Evolutionary conservation across 1,284 basidiomycete species (phyloP).

Genomic region (Ceratorhiza oryzae-sativae): DNA sequence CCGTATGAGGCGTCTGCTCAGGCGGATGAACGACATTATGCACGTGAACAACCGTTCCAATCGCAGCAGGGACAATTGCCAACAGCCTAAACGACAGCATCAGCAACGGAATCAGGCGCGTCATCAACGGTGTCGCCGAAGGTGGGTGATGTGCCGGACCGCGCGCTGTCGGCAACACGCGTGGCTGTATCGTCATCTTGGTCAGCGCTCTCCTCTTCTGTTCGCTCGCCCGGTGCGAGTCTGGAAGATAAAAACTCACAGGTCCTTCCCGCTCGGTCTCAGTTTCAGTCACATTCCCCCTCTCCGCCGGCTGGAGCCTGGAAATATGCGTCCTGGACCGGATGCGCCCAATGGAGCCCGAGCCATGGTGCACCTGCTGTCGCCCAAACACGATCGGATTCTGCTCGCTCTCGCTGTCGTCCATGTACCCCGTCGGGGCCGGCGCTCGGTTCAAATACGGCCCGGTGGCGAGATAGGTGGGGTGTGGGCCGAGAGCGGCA

Average conservation of each 20-base stretch:
- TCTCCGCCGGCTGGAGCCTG: slow-evolving; percentile 2
- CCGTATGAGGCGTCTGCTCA: slow-evolving; percentile 14
- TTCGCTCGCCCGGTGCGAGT: neutral
- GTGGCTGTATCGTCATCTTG: slow-evolving; percentile 2
- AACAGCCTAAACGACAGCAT: slow-evolving; percentile 35
- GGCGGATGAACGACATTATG: slow-evolving; percentile 36
- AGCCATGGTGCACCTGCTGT: slow-evolving; percentile 8
- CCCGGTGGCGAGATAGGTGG: neutral
- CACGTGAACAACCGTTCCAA: slow-evolving; percentile 36
- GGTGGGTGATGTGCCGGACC: slow-evolving; percentile 34
- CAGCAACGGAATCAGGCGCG: slow-evolving; percentile 32
- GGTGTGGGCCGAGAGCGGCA: neutral
- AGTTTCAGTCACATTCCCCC: slow-evolving; percentile 34
- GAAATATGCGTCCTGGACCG: slow-evolving; percentile 7
- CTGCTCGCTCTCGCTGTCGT: slow-evolving; percentile 27
- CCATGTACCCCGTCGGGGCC: neutral
- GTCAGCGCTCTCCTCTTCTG: neutral
- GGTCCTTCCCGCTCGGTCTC: slow-evolving; percentile 41
- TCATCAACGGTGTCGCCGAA: slow-evolving; percentile 19
- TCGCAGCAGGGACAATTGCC: slow-evolving; percentile 40
- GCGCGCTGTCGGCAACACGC: slow-evolving; percentile 40
- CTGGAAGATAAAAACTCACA: slow-evolving; percentile 12
- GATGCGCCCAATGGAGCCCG: slow-evolving; percentile 17
- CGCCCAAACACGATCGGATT: slow-evolving; percentile 18
- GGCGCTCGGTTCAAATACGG: slow-evolving; percentile 10